Evolutionary conservation across 2,329 filamentous ascomycete genomes (phyloP).

Genomic region (Emergomyces pasteurianus): DNA sequence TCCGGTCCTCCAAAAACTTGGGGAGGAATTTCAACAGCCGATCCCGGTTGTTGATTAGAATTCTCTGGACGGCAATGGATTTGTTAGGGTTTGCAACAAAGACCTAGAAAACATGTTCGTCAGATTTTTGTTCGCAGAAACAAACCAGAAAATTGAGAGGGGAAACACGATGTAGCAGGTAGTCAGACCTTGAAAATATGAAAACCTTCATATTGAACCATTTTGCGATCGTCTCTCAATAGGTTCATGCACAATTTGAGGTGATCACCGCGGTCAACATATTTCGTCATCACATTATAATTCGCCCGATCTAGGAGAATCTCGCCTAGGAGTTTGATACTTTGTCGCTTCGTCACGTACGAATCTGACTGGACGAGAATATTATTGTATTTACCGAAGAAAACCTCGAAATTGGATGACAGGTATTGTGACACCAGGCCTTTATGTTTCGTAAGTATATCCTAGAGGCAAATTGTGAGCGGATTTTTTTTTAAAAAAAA

Average conservation of each 20-base stretch:
- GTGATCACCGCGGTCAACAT: constrained; percentile 89
- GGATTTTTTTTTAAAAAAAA: background rate
- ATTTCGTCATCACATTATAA: constrained; percentile 95
- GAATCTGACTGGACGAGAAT: constrained; percentile 81
- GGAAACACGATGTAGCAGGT: background rate
- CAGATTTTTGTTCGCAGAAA: background rate
- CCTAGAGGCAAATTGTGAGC: constrained; percentile 38
- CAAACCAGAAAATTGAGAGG: background rate
- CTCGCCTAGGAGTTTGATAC: constrained; percentile 92
- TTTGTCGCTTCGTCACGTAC: constrained; percentile 96
- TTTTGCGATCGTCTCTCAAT: constrained; percentile 86
- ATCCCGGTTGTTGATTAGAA: constrained; percentile 91
- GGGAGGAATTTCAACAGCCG: constrained; percentile 80
- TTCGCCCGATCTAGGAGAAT: constrained; percentile 89
- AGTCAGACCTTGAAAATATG: constrained; percentile 78
- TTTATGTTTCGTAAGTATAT: constrained; percentile 91
- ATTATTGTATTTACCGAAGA: constrained; percentile 84
- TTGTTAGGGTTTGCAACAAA: constrained; percentile 99
- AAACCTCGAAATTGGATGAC: constrained; percentile 78
- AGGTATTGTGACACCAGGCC: constrained; percentile 79
- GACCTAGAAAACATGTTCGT: constrained; percentile 40
- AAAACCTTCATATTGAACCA: constrained; percentile 99
- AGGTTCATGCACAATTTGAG: constrained; percentile 98
- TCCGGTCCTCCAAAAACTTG: constrained; percentile 85
- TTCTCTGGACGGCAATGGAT: constrained; percentile 87